Base-by-base conservation (phyloP, 805 yeast genomes). In the Pichia sporocuriosa region DNA sequence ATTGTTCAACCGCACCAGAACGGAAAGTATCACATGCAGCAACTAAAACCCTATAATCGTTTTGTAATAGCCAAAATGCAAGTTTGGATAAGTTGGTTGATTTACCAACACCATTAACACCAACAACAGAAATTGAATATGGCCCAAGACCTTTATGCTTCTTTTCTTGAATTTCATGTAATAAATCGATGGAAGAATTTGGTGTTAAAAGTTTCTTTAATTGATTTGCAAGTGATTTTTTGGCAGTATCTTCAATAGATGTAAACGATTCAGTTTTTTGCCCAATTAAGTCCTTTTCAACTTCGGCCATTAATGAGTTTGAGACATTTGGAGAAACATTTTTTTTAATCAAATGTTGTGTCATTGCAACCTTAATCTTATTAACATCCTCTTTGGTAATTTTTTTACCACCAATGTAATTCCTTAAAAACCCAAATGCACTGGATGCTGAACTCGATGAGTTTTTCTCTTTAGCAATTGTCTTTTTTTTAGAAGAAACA, bases 21-120 rank as follows among this genome's bases (percentile, higher is more conserved):
- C 98, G 75, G 66, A 90, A 90, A 0, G 98, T 93, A 66, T 90
- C 98, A 66, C 97, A 90, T 0, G 98, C 98, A 19, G 95, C 94
- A 53, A 90, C 84, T 39, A 90, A 69, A 1, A 90, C 95, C 50
- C 75, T 78, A 59, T 85, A 72, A 56, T 90, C 79, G 61, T 93
- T 90, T 57, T 93, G 97, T 43, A 90, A 65, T 39, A 90, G 70
- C 98, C 98, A 90, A 61, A 85, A 90, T 2, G 96, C 97, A 39
- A 90, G 66, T 62, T 90, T 90, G 21, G 97, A 93, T 47, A 90
- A 68, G 56, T 90, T 93, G 2, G 98, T 90, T 0, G 97, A 90
- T 62, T 90, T 90, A 12, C 98, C 98, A 31, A 90, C 98, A 34
- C 98, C 98, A 61, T 90, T 90, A 17, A 90, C 98, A 32, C 98